Conservation (phyloP, 1,284 basidiomycete species). For the Sphagnurus paluster region DNA sequence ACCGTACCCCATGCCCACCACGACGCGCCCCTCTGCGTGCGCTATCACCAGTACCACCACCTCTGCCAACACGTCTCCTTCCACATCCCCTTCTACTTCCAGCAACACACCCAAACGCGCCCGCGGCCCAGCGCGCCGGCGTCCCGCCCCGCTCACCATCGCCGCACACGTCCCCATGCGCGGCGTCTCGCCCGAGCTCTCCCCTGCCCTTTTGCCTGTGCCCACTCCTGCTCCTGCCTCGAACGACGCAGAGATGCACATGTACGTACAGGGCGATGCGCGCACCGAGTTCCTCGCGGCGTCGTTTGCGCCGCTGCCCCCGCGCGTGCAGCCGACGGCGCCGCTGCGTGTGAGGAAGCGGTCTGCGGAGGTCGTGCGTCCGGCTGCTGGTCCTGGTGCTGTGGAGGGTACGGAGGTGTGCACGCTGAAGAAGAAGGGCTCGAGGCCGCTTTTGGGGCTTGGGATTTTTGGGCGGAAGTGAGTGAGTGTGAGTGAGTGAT, state of each 20-base stretch:
- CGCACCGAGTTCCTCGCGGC: constrained; percentile 32
- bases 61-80: constrained; percentile 18
- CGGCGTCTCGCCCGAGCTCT: constrained; percentile 10
- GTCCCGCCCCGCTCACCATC: constrained; percentile 47
- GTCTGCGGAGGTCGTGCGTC: too few species aligned
- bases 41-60: neutral
- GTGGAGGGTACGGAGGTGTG: neutral
- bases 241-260: constrained; percentile 10
- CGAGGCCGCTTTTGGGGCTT: constrained; percentile 10
- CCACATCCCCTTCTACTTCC: constrained; percentile 10
- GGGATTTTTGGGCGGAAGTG: constrained; percentile 18
- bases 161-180: constrained; percentile 14
- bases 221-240: too few species aligned
- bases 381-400: neutral
- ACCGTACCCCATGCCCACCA: constrained; percentile 13
- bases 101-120: neutral
- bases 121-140: constrained; percentile 34
- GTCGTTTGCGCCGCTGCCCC: constrained; percentile 26
- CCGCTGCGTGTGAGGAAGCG: too few species aligned
- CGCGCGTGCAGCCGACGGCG: neutral
- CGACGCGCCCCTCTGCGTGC: constrained; percentile 13
- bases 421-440: constrained; percentile 16
- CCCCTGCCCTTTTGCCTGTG: too few species aligned
- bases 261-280: constrained; percentile 15
- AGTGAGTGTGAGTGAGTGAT: too few species aligned